Conservation (phyloP, 2,329 filamentous ascomycete species). For the Aspergillus chevalieri region DNA sequence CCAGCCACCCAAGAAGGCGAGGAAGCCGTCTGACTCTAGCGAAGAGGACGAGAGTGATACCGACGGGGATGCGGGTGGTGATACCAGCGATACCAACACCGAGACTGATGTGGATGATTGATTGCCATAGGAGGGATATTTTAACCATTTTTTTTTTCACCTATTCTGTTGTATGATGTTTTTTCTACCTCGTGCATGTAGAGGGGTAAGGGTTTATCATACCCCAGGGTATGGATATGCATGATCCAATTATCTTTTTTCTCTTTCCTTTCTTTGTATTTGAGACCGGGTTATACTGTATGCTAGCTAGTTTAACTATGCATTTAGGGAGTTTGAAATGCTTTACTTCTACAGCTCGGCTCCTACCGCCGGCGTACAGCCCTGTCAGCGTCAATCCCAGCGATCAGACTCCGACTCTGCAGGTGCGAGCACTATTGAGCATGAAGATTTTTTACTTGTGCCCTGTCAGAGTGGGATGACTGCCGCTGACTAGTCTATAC, state of each 20-base stretch:
- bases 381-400: too few species aligned
- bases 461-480: too few species aligned
- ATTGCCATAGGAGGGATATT: constrained; percentile 7
- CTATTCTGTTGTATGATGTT: not conserved
- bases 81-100: constrained; percentile 53
- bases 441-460: too few species aligned
- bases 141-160: not conserved
- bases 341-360: too few species aligned
- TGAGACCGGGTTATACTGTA: too few species aligned
- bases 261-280: too few species aligned
- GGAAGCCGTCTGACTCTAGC: constrained; percentile 52
- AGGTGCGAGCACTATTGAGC: too few species aligned
- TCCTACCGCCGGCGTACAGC: too few species aligned
- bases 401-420: too few species aligned
- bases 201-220: not conserved
- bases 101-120: constrained; percentile 76
- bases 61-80: constrained; percentile 56
- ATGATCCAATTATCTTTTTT: not conserved
- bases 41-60: constrained; percentile 56
- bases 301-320: too few species aligned
- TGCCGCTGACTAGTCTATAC: too few species aligned
- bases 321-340: too few species aligned
- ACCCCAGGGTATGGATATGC: not conserved
- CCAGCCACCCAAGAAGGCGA: constrained; percentile 52
- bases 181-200: not conserved